Conservation (phyloP, 148 eudicot species). For the Camellia granthamiana region DNA sequence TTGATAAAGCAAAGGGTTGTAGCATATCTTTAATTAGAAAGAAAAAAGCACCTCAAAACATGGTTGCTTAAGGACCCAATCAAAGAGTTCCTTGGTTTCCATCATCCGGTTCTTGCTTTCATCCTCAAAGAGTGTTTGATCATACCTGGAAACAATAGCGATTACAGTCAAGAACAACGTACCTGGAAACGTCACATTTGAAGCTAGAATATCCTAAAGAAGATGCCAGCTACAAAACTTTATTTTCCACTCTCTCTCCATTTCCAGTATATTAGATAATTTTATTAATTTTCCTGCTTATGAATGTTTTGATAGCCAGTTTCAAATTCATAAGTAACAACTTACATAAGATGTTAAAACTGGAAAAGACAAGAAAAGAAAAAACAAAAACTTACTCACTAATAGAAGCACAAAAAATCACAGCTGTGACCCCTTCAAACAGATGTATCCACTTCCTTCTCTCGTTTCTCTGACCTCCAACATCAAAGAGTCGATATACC, state of each 20-base stretch:
- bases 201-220: neutral
- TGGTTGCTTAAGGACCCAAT: constrained; percentile 95
- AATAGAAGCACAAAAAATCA: constrained; percentile 94
- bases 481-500: constrained; percentile 93
- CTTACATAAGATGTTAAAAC: neutral
- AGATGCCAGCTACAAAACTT: neutral
- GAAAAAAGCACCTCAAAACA: constrained; percentile 73
- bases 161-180: neutral
- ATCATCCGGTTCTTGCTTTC: constrained; percentile 83
- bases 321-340: neutral
- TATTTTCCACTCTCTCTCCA: neutral
- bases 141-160: constrained; percentile 63
- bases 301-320: neutral
- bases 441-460: constrained; percentile 99
- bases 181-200: too few relatives aligned
- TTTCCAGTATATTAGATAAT: neutral
- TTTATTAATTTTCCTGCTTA: neutral
- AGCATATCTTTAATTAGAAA: neutral
- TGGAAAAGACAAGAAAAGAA: neutral
- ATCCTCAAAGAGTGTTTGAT: constrained; percentile 86
- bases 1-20: neutral
- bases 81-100: constrained; percentile 94
- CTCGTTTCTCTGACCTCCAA: constrained; percentile 99
- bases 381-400: constrained; percentile 72
- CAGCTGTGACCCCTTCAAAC: constrained; percentile 98